A percentile compares a stretch with the other conserved stretches of the same genome.
Evolutionary conservation across 306 rosid genomes (phyloP).

Genomic region (Rosa chinensis): DNA sequence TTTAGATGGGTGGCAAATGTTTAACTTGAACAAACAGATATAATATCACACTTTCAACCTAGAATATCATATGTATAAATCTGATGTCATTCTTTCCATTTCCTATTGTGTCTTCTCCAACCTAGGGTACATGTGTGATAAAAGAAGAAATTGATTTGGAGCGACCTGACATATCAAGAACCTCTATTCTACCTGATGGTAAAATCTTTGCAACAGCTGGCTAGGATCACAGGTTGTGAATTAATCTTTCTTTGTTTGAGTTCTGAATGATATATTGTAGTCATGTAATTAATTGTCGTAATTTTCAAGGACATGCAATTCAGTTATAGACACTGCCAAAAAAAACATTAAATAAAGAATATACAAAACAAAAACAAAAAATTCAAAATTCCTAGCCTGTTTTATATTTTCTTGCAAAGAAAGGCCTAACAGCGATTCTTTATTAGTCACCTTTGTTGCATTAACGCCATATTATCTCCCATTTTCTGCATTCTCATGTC

Average conservation of each 20-base stretch:
- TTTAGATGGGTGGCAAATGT: no score
- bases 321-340: neutral
- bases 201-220: conserved; percentile 90
- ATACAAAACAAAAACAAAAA: neutral
- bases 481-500: no score
- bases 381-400: neutral
- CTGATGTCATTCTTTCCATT: neutral
- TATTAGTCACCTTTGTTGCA: neutral
- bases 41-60: neutral
- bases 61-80: neutral
- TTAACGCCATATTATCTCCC: no score
- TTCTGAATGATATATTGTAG: neutral
- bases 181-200: conserved; percentile 73
- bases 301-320: neutral
- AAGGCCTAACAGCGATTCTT: neutral
- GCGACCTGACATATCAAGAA: conserved; percentile 78
- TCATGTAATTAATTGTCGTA: neutral
- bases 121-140: conserved; percentile 62
- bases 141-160: conserved; percentile 79
- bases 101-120: neutral
- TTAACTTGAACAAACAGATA: neutral
- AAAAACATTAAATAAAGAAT: neutral
- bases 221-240: conserved; percentile 91
- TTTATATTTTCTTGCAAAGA: neutral
- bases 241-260: neutral